phyloP scores from a whole-genome alignment of 2,329 filamentous ascomycete genomes.

The Paecilomyces fulvus region DNA sequence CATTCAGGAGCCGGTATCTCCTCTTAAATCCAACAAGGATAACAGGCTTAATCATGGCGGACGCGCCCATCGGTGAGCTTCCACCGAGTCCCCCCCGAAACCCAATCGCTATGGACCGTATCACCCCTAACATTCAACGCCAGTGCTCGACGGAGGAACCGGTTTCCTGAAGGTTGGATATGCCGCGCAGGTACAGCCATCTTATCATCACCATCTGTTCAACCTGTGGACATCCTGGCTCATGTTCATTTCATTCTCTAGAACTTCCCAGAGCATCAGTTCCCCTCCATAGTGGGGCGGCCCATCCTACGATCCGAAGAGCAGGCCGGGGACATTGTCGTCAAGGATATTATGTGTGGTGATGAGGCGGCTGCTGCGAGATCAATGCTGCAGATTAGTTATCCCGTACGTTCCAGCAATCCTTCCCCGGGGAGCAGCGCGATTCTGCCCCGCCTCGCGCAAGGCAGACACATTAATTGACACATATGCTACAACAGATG shows the following conservation, averaged over 20 bases:
- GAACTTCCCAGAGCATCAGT: conserved; percentile 99
- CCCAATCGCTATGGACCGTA: conserved; percentile 8
- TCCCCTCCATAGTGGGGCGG: conserved; percentile 94
- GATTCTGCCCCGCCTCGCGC: conserved; percentile 8
- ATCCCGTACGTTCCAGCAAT: conserved; percentile 55
- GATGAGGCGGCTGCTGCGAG: conserved; percentile 93
- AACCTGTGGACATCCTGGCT: not conserved
- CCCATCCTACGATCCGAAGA: conserved; percentile 97
- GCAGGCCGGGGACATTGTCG: conserved; percentile 60
- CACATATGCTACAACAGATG: conserved; percentile 52
- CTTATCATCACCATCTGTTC: not conserved
- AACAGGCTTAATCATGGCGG: conserved; percentile 30
- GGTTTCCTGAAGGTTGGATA: conserved; percentile 99
- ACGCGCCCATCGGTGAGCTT: conserved; percentile 41
- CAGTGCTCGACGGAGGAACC: conserved; percentile 98
- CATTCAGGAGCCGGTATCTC: not conserved
- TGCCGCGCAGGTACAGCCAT: conserved; percentile 65
- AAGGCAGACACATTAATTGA: conserved; percentile 13
- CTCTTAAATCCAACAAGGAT: not conserved
- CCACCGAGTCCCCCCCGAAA: conserved; percentile 1
- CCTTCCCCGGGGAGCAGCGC: not conserved
- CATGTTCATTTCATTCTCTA: conserved; percentile 7
- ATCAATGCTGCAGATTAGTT: conserved; percentile 96
- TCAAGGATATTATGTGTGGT: conserved; percentile 99
- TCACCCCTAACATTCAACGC: conserved; percentile 22